phyloP scores from a whole-genome alignment of 106 monocot species.

The Apostasia shenzhenica region DNA sequence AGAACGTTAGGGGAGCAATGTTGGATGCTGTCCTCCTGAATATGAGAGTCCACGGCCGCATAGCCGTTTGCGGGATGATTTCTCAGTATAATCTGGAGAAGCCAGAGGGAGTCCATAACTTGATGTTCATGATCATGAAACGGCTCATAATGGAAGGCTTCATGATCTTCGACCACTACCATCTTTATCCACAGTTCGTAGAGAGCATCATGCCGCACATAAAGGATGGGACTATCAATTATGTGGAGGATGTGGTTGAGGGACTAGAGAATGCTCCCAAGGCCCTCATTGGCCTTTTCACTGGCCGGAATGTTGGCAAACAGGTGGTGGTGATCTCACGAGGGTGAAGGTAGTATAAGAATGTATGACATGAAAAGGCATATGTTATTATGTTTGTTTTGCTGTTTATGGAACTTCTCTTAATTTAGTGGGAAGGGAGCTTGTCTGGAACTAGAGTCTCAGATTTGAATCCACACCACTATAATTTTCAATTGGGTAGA shows the following conservation, averaged over 20 bases:
- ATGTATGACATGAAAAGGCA: not conserved
- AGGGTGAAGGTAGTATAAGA: conserved; percentile 19
- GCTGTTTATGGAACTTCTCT: too few species aligned
- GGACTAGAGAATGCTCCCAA: conserved; percentile 34
- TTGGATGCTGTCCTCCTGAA: conserved; percentile 52
- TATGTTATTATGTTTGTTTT: too few species aligned
- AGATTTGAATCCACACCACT: too few species aligned
- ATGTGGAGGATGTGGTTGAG: conserved; percentile 34
- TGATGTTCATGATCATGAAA: conserved; percentile 13
- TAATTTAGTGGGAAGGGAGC: too few species aligned
- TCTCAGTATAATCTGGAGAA: conserved; percentile 52
- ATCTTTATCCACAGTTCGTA: conserved; percentile 15
- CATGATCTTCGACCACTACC: conserved; percentile 9
- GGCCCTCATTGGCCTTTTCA: conserved; percentile 33
- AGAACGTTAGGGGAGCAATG: conserved; percentile 47
- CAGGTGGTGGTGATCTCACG: conserved; percentile 26
- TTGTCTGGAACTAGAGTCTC: too few species aligned
- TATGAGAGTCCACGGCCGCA: conserved; percentile 33
- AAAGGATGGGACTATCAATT: conserved; percentile 31
- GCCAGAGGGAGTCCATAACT: conserved; percentile 28
- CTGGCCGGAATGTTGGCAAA: conserved; percentile 39
- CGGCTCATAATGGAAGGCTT: conserved; percentile 39
- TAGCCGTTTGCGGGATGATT: conserved; percentile 42
- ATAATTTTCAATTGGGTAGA: too few species aligned
- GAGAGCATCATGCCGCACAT: conserved; percentile 15